Evolutionary conservation across 495 filamentous ascomycete species (phyloP), one percentile per base, ranked within the genome.

Genomic region (Bathelium albidoporum): DNA sequence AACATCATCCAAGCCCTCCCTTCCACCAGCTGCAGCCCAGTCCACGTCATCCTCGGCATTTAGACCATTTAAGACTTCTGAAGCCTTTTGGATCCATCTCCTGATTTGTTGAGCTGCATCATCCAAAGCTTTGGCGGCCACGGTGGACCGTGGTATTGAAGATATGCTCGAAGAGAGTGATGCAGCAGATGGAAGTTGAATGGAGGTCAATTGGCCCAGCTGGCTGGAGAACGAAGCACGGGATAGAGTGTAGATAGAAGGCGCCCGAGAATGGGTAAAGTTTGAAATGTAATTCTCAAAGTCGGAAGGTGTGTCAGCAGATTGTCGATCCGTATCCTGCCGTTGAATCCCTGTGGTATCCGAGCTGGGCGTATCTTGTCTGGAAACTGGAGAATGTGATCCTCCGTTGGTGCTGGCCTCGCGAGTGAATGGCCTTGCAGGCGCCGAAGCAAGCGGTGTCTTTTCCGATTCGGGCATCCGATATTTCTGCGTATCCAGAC

Each of bases 1-100:
- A 1, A 97, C 89, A 55, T 92, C 91, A 34, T 87, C 90, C 49
- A 97, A 79, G 10, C 90, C 91, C 70, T 96, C 91, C 65, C 91
- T 83, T 2, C 91, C 91, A 58, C 88, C 94, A 16, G 91, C 91
- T 16, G 93, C 93, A 16, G 94, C 91, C 94, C 94, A 98, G 70
- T 96, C 91, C 24, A 97, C 89, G 68, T 98, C 93, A 74, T 98
- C 94, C 65, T 97, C 92, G 16, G 90, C 87, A 72, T 96, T 89
- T 26, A 97, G 75, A 0, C 90, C 89, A 61, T 78, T 82, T 29
- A 98, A 82, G 11, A 96, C 90, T 63, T 94, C 89, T 0, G 84
- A 87, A 1, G 94, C 91, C 71, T 95, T 95, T 65, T 82, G 81
- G 64, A 97, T 92, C 94, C 94, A 97, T 62, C 85, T 85, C 53